Base-by-base conservation (phyloP, 1,139 yeast genomes). In the Geotrichum restrictum region DNA sequence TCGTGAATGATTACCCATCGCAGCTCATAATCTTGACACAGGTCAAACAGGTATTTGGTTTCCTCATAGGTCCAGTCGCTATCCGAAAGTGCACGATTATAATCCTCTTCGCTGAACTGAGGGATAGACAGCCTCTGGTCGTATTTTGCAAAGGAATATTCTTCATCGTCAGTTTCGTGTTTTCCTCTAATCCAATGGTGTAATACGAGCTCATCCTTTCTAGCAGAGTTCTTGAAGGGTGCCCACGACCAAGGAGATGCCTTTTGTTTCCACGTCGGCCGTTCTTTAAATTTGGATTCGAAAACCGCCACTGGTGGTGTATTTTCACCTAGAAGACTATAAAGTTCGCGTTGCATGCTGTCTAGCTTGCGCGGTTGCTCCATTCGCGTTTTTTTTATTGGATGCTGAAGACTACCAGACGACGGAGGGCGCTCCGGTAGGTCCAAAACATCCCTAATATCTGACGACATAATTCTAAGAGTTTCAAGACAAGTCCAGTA, bases 331-430 rank as follows among this genome's bases (percentile, higher is more conserved):
- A 94, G 73, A 55, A 94, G 75, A 61, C 85, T 86, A 68, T 85
- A 91, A 51, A 93, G 74, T 67, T 93, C 98, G 60, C 98, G 77
- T 58, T 88, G 94, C 82, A 93, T 85, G 19, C 96, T 96, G 16
- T 88, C 81, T 57, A 57, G 48, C 57, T 62, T 46, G 55, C 59
- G 47, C 56, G 56, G 45, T 58, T 58, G 54, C 45, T 22, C 57
- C 44, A 22, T 55, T 27, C 38, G 49, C 53, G 18, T 62, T 65
- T 47, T 63, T 66, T 51, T 60, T 62, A 57, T 62, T 56, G 59
- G 63, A 27, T 63, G 63, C 45, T 60, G 62, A 7, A 54, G 53
- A 24, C 16, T 32, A 27, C 56, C 71, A 62, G 61, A 68, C 61
- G 59, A 65, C 51, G 49, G 65, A 51, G 64, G 66, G 63, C 64